These are phyloP conservation scores for Tetrahymena elliotti DNA, from an alignment of 73 alveolate species.

Conservation along the genomic window DNA sequence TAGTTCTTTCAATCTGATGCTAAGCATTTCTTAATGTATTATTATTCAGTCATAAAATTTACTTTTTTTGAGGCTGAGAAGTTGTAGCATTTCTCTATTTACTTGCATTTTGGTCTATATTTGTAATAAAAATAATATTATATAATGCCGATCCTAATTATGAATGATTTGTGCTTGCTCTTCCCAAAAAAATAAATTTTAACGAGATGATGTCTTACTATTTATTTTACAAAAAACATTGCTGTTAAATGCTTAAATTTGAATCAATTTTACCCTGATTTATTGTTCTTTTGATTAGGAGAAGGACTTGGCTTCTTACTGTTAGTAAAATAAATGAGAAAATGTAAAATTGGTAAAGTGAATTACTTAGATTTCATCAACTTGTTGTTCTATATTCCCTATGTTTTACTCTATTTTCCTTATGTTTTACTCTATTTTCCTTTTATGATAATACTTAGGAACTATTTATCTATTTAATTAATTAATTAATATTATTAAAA, in stretches of 20 bases:
- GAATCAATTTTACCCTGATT: neutral
- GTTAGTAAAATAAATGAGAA: neutral
- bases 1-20: neutral
- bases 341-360: neutral
- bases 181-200: neutral
- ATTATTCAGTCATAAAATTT: too few relatives aligned
- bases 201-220: neutral
- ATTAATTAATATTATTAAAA: too few relatives aligned
- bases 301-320: neutral
- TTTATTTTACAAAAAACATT: neutral
- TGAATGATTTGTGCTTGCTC: neutral
- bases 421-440: neutral
- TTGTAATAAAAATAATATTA: too few relatives aligned
- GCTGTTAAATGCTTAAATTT: neutral
- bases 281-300: neutral
- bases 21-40: neutral
- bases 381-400: neutral
- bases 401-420: neutral
- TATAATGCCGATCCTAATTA: neutral
- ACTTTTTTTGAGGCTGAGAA: neutral
- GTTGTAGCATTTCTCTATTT: neutral
- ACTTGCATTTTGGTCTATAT: neutral
- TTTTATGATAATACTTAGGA: neutral
- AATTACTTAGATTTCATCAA: neutral
- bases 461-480: neutral